Percentiles rank a stretch among this genome's conserved stretches.
Conservation (phyloP, 2,329 filamentous ascomycete species). For the Rutstroemia sp. region DNA sequence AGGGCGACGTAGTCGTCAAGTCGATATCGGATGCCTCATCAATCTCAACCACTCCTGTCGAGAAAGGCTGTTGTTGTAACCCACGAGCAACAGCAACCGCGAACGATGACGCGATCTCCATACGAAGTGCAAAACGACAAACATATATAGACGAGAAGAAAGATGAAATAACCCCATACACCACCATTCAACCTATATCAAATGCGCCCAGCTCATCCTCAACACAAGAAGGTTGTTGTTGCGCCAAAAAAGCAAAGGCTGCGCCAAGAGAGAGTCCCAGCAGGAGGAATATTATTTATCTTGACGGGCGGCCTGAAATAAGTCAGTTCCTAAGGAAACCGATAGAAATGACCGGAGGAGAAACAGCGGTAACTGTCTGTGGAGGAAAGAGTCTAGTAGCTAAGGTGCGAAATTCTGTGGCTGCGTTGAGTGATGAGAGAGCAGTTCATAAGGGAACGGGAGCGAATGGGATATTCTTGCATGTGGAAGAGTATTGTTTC, state of each 20-base stretch:
- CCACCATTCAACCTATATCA: background rate
- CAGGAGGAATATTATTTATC: slow-evolving; percentile 28
- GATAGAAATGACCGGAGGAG: slow-evolving; percentile 51
- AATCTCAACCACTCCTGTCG: slow-evolving; percentile 1
- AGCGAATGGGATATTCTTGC: slow-evolving; percentile 53
- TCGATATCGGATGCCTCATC: slow-evolving; percentile 6
- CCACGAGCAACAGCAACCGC: background rate
- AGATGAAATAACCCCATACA: background rate
- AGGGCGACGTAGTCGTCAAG: slow-evolving; percentile 6
- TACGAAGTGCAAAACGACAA: slow-evolving; percentile 3
- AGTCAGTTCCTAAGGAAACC: slow-evolving; percentile 43
- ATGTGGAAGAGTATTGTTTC: slow-evolving; percentile 54
- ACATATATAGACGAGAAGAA: slow-evolving; percentile 2
- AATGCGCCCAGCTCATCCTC: background rate
- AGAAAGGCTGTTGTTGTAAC: slow-evolving; percentile 6
- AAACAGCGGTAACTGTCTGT: slow-evolving; percentile 55
- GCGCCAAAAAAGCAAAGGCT: background rate
- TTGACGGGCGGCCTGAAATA: slow-evolving; percentile 39
- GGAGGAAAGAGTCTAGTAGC: slow-evolving; percentile 49
- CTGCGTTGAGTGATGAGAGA: slow-evolving; percentile 49
- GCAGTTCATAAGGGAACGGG: slow-evolving; percentile 58
- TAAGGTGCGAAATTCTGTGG: slow-evolving; percentile 47
- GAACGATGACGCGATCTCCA: background rate
- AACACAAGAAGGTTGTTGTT: slow-evolving; percentile 1
- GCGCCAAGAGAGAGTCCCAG: background rate